Evolutionary conservation across 2,329 filamentous ascomycete species (phyloP).

Genomic region (Ophiostoma novo-ulmi): DNA sequence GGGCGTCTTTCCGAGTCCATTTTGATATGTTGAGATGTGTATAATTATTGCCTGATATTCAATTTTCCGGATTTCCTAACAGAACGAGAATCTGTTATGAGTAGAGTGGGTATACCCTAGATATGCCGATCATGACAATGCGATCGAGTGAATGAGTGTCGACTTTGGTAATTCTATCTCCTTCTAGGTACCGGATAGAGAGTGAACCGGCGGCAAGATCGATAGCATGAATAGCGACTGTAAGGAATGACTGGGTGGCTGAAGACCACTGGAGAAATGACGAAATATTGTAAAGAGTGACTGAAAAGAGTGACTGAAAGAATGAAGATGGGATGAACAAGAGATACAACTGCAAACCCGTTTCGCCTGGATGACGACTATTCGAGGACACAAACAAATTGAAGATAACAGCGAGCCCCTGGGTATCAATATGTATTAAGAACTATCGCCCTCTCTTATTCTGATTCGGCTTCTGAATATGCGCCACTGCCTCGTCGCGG

Average conservation of each 20-base stretch:
- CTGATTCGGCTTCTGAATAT: not conserved
- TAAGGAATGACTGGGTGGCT: not conserved
- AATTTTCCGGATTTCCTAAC: not conserved
- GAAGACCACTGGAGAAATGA: not conserved
- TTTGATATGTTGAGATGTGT: not conserved
- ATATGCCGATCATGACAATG: not conserved
- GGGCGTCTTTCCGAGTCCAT: not conserved
- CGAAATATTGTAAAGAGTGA: not conserved
- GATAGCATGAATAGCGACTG: not conserved
- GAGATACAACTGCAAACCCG: not conserved
- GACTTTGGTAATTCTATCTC: not conserved
- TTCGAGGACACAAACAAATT: not conserved
- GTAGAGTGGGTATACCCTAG: not conserved
- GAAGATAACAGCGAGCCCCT: not conserved
- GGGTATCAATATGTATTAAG: conserved; percentile 4
- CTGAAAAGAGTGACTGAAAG: not conserved
- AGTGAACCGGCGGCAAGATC: not conserved
- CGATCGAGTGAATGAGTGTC: not conserved
- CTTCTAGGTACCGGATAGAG: conserved; percentile 1
- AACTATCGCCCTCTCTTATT: not conserved
- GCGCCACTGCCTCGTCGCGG: not conserved
- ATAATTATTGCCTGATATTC: not conserved
- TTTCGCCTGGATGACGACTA: not conserved
- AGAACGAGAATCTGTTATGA: not conserved
- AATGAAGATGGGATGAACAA: conserved; percentile 8